Base-by-base conservation (phyloP, 306 rosid species). In the Ziziphus jujuba region DNA sequence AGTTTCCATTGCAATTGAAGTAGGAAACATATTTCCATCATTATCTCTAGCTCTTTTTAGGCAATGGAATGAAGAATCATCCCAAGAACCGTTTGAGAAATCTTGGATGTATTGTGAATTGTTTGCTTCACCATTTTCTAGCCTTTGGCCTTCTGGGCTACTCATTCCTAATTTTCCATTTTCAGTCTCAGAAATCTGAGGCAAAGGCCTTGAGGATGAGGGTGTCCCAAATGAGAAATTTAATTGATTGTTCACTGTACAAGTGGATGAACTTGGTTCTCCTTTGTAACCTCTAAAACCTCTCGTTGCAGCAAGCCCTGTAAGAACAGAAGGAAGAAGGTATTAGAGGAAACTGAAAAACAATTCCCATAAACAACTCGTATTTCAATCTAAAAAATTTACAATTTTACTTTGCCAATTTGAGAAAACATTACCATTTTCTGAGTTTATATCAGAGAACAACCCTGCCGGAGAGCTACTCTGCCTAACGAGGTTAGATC, bases 381-480 rank as follows among this genome's bases (percentile, higher is more conserved):
- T n/a, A 61, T 28, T 58, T 38, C 16, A 35, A 5, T 36, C 45
- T 16, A 9, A 21, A 6, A 9, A 21, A 6, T 9, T 23, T 62
- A 21, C 16, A 16, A 20, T 61, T 6, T 69, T 4, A 13, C 22
- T 22, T 34, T 44, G 25, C 40, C 47, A 63, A 45, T 19, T 57
- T 25, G 40, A 54, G 35, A 54, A 47, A 28, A 31, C 7, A 22
- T 7, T 85, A 92, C 98, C 95, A 76, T 77, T 84, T 66, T 85
- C 84, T 67, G 58, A 49, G 14, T 79, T 35, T 17, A 66, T 74
- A 69, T 54, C 66, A 58, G 84, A 66, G 87, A 85, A 82, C 67
- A 89, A 73, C 15, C 73, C 92, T 53, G 92, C 79, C 11, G 96
- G 92, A 28, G 89, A 89, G 69, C 95, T 92, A 62, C 67, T 82